These are phyloP conservation scores for Zopfochytrium polystomum DNA, from an alignment of 371 early-diverging fungal species.

Conservation along the genomic window DNA sequence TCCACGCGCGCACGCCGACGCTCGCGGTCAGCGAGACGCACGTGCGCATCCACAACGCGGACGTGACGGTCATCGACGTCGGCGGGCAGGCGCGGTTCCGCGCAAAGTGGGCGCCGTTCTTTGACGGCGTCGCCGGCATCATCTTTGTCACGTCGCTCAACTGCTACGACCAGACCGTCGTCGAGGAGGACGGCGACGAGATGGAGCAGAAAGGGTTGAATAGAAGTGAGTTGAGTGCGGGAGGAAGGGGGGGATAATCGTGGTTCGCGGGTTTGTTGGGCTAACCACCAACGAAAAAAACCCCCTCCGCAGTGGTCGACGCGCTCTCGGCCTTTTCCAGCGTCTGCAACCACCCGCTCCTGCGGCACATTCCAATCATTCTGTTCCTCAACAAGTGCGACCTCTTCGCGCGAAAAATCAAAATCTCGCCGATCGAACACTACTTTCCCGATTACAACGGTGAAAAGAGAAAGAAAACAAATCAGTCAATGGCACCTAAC, in stretches of 20 bases:
- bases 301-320: constrained; percentile 96
- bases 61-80: constrained; percentile 36
- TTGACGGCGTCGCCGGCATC: constrained; percentile 50
- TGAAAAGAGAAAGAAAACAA: too few species aligned
- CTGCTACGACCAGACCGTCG: constrained; percentile 69
- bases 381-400: constrained; percentile 96
- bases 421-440: constrained; percentile 66
- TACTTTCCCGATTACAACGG: constrained; percentile 61
- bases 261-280: too few species aligned
- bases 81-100: constrained; percentile 54
- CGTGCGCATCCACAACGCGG: constrained; percentile 16
- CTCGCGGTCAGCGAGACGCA: constrained; percentile 59
- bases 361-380: constrained; percentile 84
- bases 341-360: constrained; percentile 92
- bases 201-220: too few species aligned
- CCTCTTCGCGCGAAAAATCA: constrained; percentile 83
- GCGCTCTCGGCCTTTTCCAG: constrained; percentile 89
- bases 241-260: too few species aligned
- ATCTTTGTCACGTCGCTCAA: constrained; percentile 68
- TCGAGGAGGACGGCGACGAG: constrained; percentile 61
- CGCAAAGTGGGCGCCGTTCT: too few species aligned
- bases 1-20: constrained; percentile 75
- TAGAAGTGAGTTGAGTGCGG: too few species aligned
- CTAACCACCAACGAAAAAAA: too few species aligned
- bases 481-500: too few species aligned